Base-by-base conservation (phyloP, 2,329 filamentous ascomycete species). In the Xylariales sp. region DNA sequence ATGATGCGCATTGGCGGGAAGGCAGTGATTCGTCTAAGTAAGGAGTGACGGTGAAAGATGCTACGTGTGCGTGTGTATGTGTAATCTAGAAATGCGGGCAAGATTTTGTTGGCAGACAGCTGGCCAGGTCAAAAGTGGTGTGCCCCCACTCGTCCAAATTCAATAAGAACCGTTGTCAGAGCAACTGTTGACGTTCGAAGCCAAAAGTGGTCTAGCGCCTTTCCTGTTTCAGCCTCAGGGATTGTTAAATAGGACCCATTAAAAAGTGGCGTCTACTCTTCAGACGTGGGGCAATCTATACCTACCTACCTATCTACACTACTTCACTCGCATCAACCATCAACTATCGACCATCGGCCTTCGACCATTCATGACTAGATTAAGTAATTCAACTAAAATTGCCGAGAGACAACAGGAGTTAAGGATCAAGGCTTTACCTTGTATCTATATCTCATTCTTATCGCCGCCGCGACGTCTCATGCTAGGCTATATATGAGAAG, bases 91-190 rank as follows among this genome's bases (percentile, higher is more conserved):
- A 60, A 62, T 67, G 39, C 34, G 53, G 67, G 69, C 63, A 65
- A 69, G 64, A 46, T 49, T 69, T 69, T 69, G 59, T 30, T 63
- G 60, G 67, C n/a, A 62, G 52, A 54, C 46, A 53, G 39, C 50
- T 18, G 34, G 57, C 57, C 55, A 55, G 61, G 46, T 58, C 52
- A 36, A 62, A 64, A 64, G 58, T 66, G 49, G 61, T 64, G 49
- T 62, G 60, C 36, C 64, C 41, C 69, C 67, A 67, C 64, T 34
- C 45, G 56, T 46, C 10, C 18, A 49, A 43, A 36, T 43, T 57
- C 64, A 69, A 67, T 41, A 64, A 55, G 34, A 34, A 28, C 30
- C 1, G 69, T 71, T 71, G 69, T 65, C 69, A 58, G 64, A 67
- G 57, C 67, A 71, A 71, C 69, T 18, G 10, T 14, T 55, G n/a